Percentiles rank a stretch among this genome's conserved stretches.
Evolutionary conservation across 1,284 basidiomycete genomes (phyloP).

Genomic region (Pseudozyma thailandica): DNA sequence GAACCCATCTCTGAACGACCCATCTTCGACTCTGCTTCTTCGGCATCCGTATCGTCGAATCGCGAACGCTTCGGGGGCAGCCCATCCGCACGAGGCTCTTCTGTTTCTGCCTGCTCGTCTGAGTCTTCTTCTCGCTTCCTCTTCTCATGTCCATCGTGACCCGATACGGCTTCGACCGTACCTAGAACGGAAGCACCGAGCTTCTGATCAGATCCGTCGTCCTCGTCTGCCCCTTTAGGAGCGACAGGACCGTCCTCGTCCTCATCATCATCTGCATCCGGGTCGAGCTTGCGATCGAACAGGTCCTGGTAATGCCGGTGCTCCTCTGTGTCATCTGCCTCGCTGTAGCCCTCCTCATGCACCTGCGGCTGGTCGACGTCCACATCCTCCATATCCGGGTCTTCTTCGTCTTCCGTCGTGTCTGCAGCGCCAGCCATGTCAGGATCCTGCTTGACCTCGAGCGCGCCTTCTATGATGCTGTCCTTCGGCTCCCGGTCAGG

Average conservation of each 20-base stretch:
- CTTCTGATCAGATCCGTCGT: constrained; percentile 11
- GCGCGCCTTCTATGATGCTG: constrained; percentile 29
- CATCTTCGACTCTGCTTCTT: constrained; percentile 23
- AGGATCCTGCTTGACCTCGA: constrained; percentile 8
- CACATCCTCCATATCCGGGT: constrained; percentile 39
- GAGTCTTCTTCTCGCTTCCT: constrained; percentile 20
- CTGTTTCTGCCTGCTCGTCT: neutral
- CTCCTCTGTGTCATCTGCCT: constrained; percentile 33
- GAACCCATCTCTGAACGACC: constrained; percentile 41
- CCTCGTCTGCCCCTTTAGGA: neutral
- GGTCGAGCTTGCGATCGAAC: constrained; percentile 49
- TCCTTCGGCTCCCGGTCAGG: constrained; percentile 26
- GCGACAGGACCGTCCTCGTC: constrained; percentile 9
- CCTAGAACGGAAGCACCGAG: constrained; percentile 39
- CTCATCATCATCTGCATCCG: constrained; percentile 42
- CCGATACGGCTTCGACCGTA: constrained; percentile 21
- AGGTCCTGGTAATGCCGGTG: constrained; percentile 41
- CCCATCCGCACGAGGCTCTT: constrained; percentile 22
- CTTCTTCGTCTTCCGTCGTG: constrained; percentile 8
- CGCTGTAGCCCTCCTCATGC: constrained; percentile 17
- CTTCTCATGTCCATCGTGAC: constrained; percentile 13
- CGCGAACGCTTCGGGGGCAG: constrained; percentile 30
- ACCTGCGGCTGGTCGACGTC: constrained; percentile 8
- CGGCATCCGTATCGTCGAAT: constrained; percentile 10
- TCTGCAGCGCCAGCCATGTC: neutral